Evolutionary conservation across 495 filamentous ascomycete genomes (phyloP), one percentile per base, ranked within the genome.

Genomic region (Xylaria curta): DNA sequence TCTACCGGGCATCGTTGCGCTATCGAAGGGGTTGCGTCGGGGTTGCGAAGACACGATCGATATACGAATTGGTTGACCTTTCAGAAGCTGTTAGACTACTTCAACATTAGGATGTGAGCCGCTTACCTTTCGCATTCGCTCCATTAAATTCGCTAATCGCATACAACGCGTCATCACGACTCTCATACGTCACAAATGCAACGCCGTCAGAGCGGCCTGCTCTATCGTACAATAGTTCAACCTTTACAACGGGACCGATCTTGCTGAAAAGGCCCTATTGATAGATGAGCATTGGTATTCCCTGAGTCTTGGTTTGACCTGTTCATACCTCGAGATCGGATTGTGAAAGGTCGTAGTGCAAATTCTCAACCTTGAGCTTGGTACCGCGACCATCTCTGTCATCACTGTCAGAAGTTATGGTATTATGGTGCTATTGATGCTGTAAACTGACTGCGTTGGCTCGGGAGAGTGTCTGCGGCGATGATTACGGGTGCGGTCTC

Each of bases 281-380:
- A 61, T 9, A 47, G 13, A 74, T 76, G 59, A 77, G 67, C 38
- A 24, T 38, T 33, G 38, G n/a, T 28, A 61, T 59, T 61, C 51
- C 17, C 42, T 24, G 36, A 33, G 8, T 38, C 15, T 31, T 33
- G 68, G 17, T 15, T 33, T 19, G 36, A 17, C 21, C 38, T 8
- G 53, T 56, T 19, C 83, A 62, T 88, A 95, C 95, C 77, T 93
- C 87, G 62, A 98, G 88, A 77, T 98, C 95, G 38, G 89, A 89
- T 80, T 95, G 91, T 31, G 92, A 94, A 68, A 98, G 87, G 53
- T 98, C 95, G 82, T 97, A 98, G 81, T 98, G 95, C 61, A 98
- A 82, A 79, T 97, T 97, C 72, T 97, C 94, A 60, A 98, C 91
- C 66, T 91, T 91, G 72, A 98, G 81, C 80, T 93, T 95, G 62